Evolutionary conservation across 2,329 filamentous ascomycete genomes (phyloP).

Genomic region (Penicillium brevicompactum): DNA sequence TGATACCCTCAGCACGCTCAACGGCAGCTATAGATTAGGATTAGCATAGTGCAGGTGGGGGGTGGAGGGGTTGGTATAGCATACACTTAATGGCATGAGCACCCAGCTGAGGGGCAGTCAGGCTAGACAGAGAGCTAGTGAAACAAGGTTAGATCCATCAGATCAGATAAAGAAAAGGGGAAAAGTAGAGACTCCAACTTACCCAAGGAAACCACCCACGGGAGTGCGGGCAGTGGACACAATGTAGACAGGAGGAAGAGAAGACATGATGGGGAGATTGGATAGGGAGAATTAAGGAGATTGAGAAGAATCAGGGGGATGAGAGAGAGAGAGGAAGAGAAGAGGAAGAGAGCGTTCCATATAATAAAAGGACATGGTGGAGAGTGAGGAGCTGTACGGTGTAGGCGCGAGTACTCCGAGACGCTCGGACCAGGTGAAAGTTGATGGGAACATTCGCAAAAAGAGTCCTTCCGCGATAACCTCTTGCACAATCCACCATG

Average conservation of each 20-base stretch:
- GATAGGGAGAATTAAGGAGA: background rate
- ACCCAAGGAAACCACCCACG: constrained; percentile 93
- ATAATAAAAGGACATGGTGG: constrained; percentile 13
- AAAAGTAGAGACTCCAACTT: constrained; percentile 8
- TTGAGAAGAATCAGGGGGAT: background rate
- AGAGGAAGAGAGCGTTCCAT: background rate
- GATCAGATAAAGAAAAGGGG: constrained; percentile 3
- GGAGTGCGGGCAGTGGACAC: constrained; percentile 90
- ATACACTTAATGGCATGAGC: constrained; percentile 89
- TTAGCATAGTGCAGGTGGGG: constrained; percentile 14
- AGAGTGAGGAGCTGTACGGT: constrained; percentile 31
- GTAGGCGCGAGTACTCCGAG: constrained; percentile 26
- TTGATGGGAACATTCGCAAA: constrained; percentile 16
- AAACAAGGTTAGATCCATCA: constrained; percentile 16
- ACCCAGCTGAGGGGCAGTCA: constrained; percentile 84
- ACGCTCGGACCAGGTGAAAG: constrained; percentile 27
- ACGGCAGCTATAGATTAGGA: constrained; percentile 63
- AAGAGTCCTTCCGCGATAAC: background rate
- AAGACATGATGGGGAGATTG: constrained; percentile 62
- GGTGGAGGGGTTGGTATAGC: constrained; percentile 21
- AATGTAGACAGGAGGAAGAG: constrained; percentile 88
- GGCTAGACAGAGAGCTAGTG: constrained; percentile 78
- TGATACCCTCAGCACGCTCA: constrained; percentile 81
- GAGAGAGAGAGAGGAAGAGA: constrained; percentile 1
- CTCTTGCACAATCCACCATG: constrained; percentile 55